Base-by-base conservation (phyloP, 805 yeast genomes). In the Metschnikowia corniflorae region DNA sequence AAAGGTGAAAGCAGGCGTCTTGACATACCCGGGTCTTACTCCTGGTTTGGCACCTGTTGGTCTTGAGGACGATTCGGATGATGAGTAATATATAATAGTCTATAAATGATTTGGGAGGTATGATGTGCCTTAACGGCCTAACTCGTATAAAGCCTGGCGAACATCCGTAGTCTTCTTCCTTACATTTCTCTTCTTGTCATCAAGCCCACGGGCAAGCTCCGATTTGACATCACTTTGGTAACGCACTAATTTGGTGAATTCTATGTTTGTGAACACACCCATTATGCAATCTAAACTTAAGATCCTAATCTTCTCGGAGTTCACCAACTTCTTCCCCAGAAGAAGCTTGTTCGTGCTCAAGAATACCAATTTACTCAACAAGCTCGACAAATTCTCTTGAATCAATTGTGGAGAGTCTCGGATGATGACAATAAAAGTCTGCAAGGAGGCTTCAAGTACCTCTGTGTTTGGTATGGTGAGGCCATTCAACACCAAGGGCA, bases 1-100 rank as follows among this genome's bases (percentile, higher is more conserved):
- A 20, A 71, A 69, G 51, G 56, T 72, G 35, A 57, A 67, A 39
- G 60, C 62, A 33, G 78, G 77, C 15, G 49, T 55, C 24, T 58
- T 71, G 44, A 58, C 75, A 3, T 61, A 63, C 43, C 74, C 85
- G 26, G 91, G 93, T 18, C 67, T 85, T 37, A 85, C 94, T 0
- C 94, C 93, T 1, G 94, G 94, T 44, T 70, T 85, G 58, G 94
- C 93, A 1, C 93, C 93, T 21, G 88, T 85, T 16, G 89, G 79
- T 23, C 65, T 38, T 31, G 43, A 45, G 28, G 43, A 45, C 32
- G 52, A 54, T 32, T 49, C 54, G 13, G 59, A 55, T 26, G 53
- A 51, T 14, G 57, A 52, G 28, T 49, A 47, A 34, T 31, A 35
- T 40, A 35, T 42, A 31, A 31, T 34, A 40, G 30, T 46, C 46